Evolutionary conservation across 495 filamentous ascomycete species (phyloP).

Genomic region (Neurospora intermedia): DNA sequence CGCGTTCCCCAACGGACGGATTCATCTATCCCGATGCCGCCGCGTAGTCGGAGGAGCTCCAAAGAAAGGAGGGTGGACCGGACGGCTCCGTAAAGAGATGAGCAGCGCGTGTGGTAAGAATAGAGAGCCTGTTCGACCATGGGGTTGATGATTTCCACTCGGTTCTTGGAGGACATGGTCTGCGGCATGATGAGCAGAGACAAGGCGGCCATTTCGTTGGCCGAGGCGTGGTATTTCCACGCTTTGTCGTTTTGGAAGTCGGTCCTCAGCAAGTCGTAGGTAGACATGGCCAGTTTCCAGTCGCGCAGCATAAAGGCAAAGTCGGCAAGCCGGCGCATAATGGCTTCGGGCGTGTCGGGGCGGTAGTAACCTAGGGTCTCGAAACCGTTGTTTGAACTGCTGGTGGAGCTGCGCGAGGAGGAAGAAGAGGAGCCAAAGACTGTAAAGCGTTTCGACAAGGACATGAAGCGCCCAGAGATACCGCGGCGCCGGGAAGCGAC

Average conservation of each 20-base stretch:
- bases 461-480: conserved; percentile 79
- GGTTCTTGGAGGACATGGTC: conserved; percentile 56
- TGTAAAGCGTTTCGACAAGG: conserved; percentile 76
- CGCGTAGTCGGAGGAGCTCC: conserved; percentile 71
- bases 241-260: conserved; percentile 94
- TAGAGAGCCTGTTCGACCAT: conserved; percentile 82
- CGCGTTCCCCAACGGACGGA: conserved; percentile 76
- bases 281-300: conserved; percentile 82
- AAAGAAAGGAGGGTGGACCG: conserved; percentile 66
- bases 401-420: conserved; percentile 25
- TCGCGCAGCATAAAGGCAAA: conserved; percentile 94
- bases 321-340: conserved; percentile 87
- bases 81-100: conserved; percentile 59
- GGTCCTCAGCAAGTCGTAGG: conserved; percentile 75
- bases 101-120: conserved; percentile 80
- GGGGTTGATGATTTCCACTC: conserved; percentile 69
- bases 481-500: conserved; percentile 83
- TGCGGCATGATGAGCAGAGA: conserved; percentile 66
- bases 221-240: conserved; percentile 87
- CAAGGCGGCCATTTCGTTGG: conserved; percentile 86
- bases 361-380: conserved; percentile 72
- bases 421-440: conserved; percentile 55
- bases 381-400: conserved; percentile 51
- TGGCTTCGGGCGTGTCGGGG: conserved; percentile 74
- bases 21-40: conserved; percentile 70